Evolutionary conservation across 768 basidiomycete genomes (phyloP).

Genomic region (Agrocybe pediades): DNA sequence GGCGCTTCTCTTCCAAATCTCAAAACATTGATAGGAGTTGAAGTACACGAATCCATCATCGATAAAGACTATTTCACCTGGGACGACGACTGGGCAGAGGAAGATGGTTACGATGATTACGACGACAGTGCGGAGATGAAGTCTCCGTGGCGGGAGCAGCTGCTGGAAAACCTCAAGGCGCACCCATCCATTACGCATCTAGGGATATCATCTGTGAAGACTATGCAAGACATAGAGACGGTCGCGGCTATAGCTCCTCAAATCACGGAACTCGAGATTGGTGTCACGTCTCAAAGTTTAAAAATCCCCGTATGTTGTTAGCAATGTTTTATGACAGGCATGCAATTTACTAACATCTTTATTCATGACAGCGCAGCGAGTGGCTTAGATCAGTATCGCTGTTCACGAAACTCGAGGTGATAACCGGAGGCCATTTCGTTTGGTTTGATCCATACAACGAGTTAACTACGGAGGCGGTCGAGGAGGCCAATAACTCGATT

Average conservation of each 20-base stretch:
- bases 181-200: constrained; percentile 4
- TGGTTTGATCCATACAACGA: background rate
- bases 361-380: background rate
- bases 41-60: background rate
- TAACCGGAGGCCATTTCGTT: background rate
- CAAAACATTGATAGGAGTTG: constrained; percentile 5
- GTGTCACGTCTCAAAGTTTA: background rate
- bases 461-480: background rate
- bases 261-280: constrained; percentile 3
- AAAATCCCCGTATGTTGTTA: background rate
- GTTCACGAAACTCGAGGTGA: background rate
- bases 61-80: constrained; percentile 1
- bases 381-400: background rate
- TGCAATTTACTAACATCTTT: background rate
- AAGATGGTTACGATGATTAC: background rate
- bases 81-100: constrained; percentile 4
- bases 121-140: background rate
- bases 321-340: background rate
- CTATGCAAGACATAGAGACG: background rate
- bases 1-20: background rate
- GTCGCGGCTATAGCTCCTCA: constrained; percentile 5
- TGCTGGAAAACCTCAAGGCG: background rate
- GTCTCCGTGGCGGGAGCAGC: constrained; percentile 3
- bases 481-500: background rate
- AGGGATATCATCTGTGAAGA: background rate